Conservation (phyloP, 148 eudicot species). For the Heliamphora exappendiculata region DNA sequence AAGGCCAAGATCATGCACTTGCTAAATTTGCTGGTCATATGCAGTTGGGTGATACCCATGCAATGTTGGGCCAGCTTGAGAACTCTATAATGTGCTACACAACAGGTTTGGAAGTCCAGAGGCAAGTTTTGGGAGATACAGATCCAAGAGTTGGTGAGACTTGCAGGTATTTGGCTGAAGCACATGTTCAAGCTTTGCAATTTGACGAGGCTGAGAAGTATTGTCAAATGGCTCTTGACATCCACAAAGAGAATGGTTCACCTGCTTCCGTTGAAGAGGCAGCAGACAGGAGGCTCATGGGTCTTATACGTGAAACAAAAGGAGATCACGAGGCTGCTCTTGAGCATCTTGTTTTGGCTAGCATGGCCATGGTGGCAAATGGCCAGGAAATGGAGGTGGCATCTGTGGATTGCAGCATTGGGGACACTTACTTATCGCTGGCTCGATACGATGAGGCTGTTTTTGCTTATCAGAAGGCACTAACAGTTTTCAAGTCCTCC, state of each 20-base stretch:
- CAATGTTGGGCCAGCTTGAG: slow-evolving; percentile 82
- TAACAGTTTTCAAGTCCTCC: slow-evolving; percentile 67
- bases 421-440: slow-evolving; percentile 78
- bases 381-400: slow-evolving; percentile 94
- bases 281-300: slow-evolving; percentile 97
- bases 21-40: slow-evolving; percentile 96
- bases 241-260: slow-evolving; percentile 65
- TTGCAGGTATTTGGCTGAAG: slow-evolving; percentile 88
- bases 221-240: slow-evolving; percentile 82
- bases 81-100: slow-evolving; percentile 64
- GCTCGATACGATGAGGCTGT: slow-evolving; percentile 85
- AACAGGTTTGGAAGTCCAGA: slow-evolving; percentile 73
- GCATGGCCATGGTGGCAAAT: slow-evolving; percentile 96
- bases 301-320: slow-evolving; percentile 80
- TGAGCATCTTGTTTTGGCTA: slow-evolving; percentile 91
- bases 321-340: slow-evolving; percentile 93
- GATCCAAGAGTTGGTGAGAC: slow-evolving; percentile 93
- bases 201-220: slow-evolving; percentile 81
- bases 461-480: slow-evolving; percentile 87
- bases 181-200: slow-evolving; percentile 89
- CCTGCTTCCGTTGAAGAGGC: slow-evolving; percentile 85
- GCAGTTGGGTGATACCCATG: slow-evolving; percentile 95
- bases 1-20: slow-evolving; percentile 76
- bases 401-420: slow-evolving; percentile 91
- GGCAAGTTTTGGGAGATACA: slow-evolving; percentile 59